These are phyloP conservation scores for Gelatoporia subvermispora DNA, from an alignment of 768 basidiomycete genomes.

Conservation along the genomic window DNA sequence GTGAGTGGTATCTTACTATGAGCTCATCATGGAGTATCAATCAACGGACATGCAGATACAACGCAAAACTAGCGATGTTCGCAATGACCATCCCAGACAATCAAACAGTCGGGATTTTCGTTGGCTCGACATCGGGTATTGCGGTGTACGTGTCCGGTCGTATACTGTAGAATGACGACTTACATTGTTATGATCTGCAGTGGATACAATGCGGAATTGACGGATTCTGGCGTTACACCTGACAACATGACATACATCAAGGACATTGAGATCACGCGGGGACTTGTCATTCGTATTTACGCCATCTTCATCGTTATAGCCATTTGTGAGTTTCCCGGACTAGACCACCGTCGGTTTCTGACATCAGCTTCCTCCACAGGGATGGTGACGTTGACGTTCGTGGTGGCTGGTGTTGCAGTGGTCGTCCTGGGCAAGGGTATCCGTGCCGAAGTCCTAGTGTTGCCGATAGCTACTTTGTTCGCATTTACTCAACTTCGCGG, in stretches of 20 bases:
- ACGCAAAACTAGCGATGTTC: conserved; percentile 6
- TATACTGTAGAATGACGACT: background rate
- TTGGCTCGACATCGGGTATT: conserved; percentile 7
- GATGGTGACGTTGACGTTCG: conserved; percentile 10
- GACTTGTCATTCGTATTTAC: conserved; percentile 10
- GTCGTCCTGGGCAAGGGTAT: conserved; percentile 17
- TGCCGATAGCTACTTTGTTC: conserved; percentile 22
- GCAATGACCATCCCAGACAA: conserved; percentile 7
- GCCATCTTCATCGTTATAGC: conserved; percentile 8
- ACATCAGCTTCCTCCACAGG: background rate
- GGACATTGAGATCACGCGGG: conserved; percentile 11
- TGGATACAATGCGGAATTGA: conserved; percentile 10
- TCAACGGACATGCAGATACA: background rate
- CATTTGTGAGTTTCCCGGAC: conserved; percentile 5
- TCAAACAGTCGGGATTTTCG: conserved; percentile 6
- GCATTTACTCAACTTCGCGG: conserved; percentile 21
- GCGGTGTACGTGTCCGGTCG: conserved; percentile 7
- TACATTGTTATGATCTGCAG: background rate
- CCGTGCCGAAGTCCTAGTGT: conserved; percentile 14
- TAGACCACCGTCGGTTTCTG: background rate
- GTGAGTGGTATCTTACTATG: conserved; percentile 1
- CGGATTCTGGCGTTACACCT: background rate
- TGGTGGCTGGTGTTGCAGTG: conserved; percentile 11
- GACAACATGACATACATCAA: conserved; percentile 7
- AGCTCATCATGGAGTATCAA: background rate